Base-by-base conservation (phyloP, 148 eudicot genomes). In the Diospyros lotus region DNA sequence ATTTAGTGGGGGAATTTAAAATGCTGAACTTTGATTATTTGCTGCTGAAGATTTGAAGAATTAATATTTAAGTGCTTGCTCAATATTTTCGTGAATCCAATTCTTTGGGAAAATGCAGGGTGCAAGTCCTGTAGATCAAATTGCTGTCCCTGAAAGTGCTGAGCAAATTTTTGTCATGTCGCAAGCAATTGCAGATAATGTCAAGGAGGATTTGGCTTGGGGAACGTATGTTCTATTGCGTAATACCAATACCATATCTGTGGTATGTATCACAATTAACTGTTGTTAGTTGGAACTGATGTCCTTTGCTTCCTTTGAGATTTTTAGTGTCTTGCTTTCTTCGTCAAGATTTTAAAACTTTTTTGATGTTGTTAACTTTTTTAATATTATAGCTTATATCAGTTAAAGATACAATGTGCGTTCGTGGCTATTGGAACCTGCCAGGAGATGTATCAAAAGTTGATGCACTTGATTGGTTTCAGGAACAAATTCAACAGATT, bases 171-270 rank as follows among this genome's bases (percentile, higher is more conserved):
- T 93, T 83, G 80, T 82, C 64, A 87, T 93, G 93, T 88, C 98
- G 46, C 87, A 80, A 70, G 79, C 87, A 77, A 84, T 89, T 59
- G 68, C 89, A 1, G 90, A 89, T 84, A 69, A 69, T 54, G 71
- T 86, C 58, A 91, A 80, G 84, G 98, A 93, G 84, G 98, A 95
- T 79, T 85, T 95, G 79, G 99, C 99, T 77, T 95, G 99, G 99
- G 89, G 85, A 75, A 82, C 98, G 50, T 95, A 89, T 76, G 84
- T 88, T 77, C 80, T 95, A 59, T 77, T 95, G 75, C 93, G 98
- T 69, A 95, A 93, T 79, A 90, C 98, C 78, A 95, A 86, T 78
- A 86, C 93, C 40, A 79, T 89, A 66, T 95, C 99, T 60, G 97
- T 88, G 86, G 98, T 92, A 83, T 77, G 78, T 60, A 58, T 51